Evolutionary conservation across 805 yeast species (phyloP).

Genomic region (Saccharomyces jurei): DNA sequence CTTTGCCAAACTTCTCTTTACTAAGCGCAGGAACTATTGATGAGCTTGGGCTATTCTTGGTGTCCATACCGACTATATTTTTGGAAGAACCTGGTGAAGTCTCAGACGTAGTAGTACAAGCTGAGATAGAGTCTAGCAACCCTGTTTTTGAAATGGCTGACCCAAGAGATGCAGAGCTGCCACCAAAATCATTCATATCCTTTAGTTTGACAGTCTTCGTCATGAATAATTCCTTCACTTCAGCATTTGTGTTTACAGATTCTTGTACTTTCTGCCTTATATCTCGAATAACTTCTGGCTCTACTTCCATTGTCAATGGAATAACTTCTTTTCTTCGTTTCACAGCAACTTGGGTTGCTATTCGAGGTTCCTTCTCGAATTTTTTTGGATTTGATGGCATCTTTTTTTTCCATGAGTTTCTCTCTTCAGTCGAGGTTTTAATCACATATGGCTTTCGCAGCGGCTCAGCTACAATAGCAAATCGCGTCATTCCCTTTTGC

Average conservation of each 20-base stretch:
- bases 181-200: neutral
- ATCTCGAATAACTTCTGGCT: neutral
- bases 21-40: neutral
- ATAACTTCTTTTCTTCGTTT: slow-evolving; percentile 4
- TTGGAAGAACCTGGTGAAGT: neutral
- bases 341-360: slow-evolving; percentile 16
- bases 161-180: neutral
- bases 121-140: neutral
- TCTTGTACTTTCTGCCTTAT: neutral
- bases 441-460: slow-evolving; percentile 22
- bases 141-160: neutral
- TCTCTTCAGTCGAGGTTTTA: slow-evolving; percentile 15
- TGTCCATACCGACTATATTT: neutral
- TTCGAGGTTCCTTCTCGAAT: slow-evolving; percentile 9
- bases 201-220: neutral
- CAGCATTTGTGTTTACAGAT: neutral
- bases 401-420: slow-evolving; percentile 11
- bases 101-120: neutral
- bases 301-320: slow-evolving; percentile 5
- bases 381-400: slow-evolving; percentile 1
- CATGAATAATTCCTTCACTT: neutral
- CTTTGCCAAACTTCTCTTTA: neutral
- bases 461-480: slow-evolving; percentile 28
- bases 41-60: neutral
- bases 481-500: slow-evolving; percentile 1